Percentiles rank a stretch among this genome's conserved stretches.
These are phyloP conservation scores for Dendrobium huoshanense DNA, from an alignment of 106 monocot species.

Conservation along the genomic window DNA sequence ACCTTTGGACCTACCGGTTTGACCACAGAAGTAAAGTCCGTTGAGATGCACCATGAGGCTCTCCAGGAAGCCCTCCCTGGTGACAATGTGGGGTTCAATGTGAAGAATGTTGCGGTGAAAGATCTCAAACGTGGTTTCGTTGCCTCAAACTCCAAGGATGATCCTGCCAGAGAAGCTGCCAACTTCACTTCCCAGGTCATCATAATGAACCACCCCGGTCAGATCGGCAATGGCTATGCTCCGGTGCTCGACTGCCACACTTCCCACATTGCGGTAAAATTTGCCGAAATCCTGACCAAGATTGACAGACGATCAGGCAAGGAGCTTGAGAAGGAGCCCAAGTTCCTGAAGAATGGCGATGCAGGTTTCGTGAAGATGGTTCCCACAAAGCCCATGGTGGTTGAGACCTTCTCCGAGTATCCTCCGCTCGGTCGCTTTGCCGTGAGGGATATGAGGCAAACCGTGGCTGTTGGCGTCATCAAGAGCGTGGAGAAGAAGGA, in stretches of 20 bases:
- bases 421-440: slow-evolving; percentile 64
- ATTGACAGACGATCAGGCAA: slow-evolving; percentile 41
- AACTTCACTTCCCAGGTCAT: slow-evolving; percentile 38
- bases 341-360: slow-evolving; percentile 64
- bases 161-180: slow-evolving; percentile 48
- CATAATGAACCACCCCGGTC: slow-evolving; percentile 43
- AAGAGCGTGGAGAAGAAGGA: slow-evolving; percentile 77
- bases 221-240: slow-evolving; percentile 47
- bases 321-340: slow-evolving; percentile 54
- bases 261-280: slow-evolving; percentile 45
- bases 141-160: slow-evolving; percentile 60
- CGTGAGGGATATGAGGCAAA: slow-evolving; percentile 71
- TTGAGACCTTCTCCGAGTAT: slow-evolving; percentile 66
- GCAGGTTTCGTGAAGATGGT: slow-evolving; percentile 69
- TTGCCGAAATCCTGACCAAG: slow-evolving; percentile 42
- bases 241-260: slow-evolving; percentile 48
- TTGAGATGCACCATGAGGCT: slow-evolving; percentile 66
- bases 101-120: slow-evolving; percentile 64
- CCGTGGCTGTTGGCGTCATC: slow-evolving; percentile 69
- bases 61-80: slow-evolving; percentile 50
- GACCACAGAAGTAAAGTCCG: slow-evolving; percentile 61
- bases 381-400: slow-evolving; percentile 72
- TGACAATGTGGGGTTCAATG: slow-evolving; percentile 67
- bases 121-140: slow-evolving; percentile 64
- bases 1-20: slow-evolving; percentile 49